Evolutionary conservation across 352 stramenopile species (phyloP), one percentile per base, ranked within the genome.

Genomic region (Plasmopara halstedii): DNA sequence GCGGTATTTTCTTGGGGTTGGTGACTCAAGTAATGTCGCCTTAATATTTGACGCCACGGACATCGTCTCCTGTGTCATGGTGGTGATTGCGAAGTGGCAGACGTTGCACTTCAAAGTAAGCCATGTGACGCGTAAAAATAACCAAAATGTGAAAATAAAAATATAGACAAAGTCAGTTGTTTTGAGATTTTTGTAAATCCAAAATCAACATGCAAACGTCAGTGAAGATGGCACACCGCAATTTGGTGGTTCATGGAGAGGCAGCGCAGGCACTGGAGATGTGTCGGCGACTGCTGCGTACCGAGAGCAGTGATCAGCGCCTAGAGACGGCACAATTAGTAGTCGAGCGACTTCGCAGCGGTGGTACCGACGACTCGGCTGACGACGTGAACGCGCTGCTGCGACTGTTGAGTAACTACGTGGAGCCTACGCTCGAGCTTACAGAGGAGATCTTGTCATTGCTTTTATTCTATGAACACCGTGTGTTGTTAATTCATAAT

Each of bases 401-500:
- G 49, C 78, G 76, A 8, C 57, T 90, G n/a, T 56, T 93, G 14
- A 58, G 68, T n/a, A 84, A 87, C 47, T 70, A 83, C 36, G 73
- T 88, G 23, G 23, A 70, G 15, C 74, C 81, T n/a, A 87, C 76
- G 29, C 59, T 67, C 18, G 66, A 76, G 41, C 56, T 93, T n/a
- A 89, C 81, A 4, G 76, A 86, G 49, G 76, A 88, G 23, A 53
- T 81, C 18, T 46, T 90, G 9, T 65, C 76, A 26, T 53, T 93
- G 52, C 58, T 93, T 17, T 69, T 87, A 20, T 84, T 83, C 42
- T 78, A 63, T 18, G 71, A 88, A 11, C 76, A 89, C 43, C 76
- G 76, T 23, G 73, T 85, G 49, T 59, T 86, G 19, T 55, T 93
- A 13, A 85, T 93, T 26, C 70, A 93, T 56, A 76, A 93, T 46